phyloP scores from a whole-genome alignment of 2,329 filamentous ascomycete species.

The Nemania serpens region DNA sequence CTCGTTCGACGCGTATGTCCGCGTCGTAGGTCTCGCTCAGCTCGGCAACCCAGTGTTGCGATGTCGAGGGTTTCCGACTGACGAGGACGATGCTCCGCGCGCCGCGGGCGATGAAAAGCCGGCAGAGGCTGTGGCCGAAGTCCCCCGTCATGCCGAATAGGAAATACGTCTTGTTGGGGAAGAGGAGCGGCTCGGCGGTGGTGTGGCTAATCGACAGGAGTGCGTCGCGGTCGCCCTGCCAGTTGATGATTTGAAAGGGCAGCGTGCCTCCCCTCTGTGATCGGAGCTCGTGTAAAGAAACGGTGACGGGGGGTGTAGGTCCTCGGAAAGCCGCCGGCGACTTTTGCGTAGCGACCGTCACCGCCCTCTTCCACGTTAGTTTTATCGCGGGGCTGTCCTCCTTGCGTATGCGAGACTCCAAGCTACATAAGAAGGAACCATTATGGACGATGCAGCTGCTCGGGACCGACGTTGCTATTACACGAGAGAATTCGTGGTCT shows the following conservation, averaged over 20 bases:
- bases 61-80: conserved; percentile 44
- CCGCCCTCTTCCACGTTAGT: conserved; percentile 32
- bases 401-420: conserved; percentile 22
- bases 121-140: conserved; percentile 50
- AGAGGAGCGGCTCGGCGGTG: conserved; percentile 36
- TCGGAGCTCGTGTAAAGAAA: conserved; percentile 38
- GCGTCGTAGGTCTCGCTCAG: conserved; percentile 29
- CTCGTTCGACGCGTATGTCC: conserved; percentile 32
- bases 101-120: conserved; percentile 45
- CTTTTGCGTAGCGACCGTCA: conserved; percentile 24
- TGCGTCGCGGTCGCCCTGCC: conserved; percentile 43
- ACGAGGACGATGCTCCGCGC: conserved; percentile 47
- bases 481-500: conserved; percentile 34
- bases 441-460: conserved; percentile 37
- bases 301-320: conserved; percentile 10
- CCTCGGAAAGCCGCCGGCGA: neutral
- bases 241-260: conserved; percentile 46
- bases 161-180: conserved; percentile 45
- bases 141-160: conserved; percentile 50
- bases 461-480: conserved; percentile 35
- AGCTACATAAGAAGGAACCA: conserved; percentile 12
- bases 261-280: neutral
- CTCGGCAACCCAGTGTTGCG: conserved; percentile 42
- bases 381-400: conserved; percentile 20
- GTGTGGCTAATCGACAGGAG: conserved; percentile 34